Percentiles rank a stretch among this genome's conserved stretches.
phyloP scores from a whole-genome alignment of 1,284 basidiomycete species.

The Austroboletus novae-zelandiae region DNA sequence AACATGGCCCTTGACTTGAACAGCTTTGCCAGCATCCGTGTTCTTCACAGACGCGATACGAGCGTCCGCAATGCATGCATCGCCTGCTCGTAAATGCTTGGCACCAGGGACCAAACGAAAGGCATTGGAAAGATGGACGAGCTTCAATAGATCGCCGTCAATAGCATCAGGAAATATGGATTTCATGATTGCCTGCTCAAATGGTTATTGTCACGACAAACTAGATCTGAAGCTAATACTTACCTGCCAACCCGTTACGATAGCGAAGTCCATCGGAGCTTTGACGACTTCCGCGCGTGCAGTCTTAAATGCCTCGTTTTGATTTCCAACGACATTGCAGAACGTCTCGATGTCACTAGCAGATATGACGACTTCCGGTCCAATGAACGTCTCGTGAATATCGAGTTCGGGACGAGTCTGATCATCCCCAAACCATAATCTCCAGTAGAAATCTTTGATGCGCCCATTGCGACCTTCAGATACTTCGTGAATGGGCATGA shows the following conservation, averaged over 20 bases:
- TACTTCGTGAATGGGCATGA: constrained; percentile 92
- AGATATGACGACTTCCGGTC: constrained; percentile 81
- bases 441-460: constrained; percentile 98
- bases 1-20: constrained; percentile 89
- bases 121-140: constrained; percentile 96
- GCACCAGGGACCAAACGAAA: constrained; percentile 87
- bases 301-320: constrained; percentile 86
- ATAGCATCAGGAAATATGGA: constrained; percentile 92
- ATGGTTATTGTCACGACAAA: constrained; percentile 10
- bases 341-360: constrained; percentile 81
- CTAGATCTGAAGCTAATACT: constrained; percentile 25
- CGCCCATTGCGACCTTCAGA: constrained; percentile 82
- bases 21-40: constrained; percentile 88
- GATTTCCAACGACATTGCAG: constrained; percentile 92
- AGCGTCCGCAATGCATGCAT: constrained; percentile 89
- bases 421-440: constrained; percentile 91
- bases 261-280: constrained; percentile 98
- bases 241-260: constrained; percentile 97
- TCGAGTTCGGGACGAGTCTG: constrained; percentile 72
- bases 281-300: constrained; percentile 67
- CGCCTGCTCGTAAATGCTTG: constrained; percentile 77
- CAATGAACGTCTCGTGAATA: constrained; percentile 76
- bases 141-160: constrained; percentile 91
- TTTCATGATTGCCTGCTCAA: constrained; percentile 86
- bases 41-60: constrained; percentile 89